Conservation (phyloP, 306 rosid genomes). For the Cercis canadensis region DNA sequence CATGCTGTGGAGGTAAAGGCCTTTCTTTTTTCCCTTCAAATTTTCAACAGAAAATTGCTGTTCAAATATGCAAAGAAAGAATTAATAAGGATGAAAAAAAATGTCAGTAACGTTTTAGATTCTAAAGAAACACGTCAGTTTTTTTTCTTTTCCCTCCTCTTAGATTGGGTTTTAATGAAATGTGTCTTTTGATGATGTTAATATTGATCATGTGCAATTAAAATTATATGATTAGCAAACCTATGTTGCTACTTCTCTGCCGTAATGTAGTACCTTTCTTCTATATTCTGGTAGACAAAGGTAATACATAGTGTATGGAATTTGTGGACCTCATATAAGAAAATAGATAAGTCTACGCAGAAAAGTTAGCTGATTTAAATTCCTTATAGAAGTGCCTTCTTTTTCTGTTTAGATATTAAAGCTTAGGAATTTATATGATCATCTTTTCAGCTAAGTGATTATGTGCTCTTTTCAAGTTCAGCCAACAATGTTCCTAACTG, state of each 20-base stretch:
- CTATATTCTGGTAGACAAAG: not conserved
- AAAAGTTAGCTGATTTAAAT: not conserved
- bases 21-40: conserved; percentile 3
- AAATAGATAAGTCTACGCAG: conserved; percentile 4
- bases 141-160: not conserved
- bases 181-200: conserved; percentile 4
- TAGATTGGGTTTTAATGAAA: not conserved
- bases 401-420: not conserved
- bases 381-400: not conserved
- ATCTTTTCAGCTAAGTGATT: conserved; percentile 9
- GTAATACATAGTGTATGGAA: conserved; percentile 1
- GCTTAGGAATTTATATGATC: not conserved
- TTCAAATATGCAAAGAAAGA: not conserved
- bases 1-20: conserved; percentile 77
- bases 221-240: conserved; percentile 15
- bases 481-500: conserved; percentile 1
- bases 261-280: conserved; percentile 1
- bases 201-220: conserved; percentile 5
- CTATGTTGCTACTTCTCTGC: not conserved
- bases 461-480: conserved; percentile 15
- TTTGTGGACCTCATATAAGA: conserved; percentile 14
- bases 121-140: not conserved
- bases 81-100: conserved; percentile 1
- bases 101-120: not conserved
- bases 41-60: not conserved